phyloP scores from a whole-genome alignment of 164 flowering plant species.

The Vitis cinerea region DNA sequence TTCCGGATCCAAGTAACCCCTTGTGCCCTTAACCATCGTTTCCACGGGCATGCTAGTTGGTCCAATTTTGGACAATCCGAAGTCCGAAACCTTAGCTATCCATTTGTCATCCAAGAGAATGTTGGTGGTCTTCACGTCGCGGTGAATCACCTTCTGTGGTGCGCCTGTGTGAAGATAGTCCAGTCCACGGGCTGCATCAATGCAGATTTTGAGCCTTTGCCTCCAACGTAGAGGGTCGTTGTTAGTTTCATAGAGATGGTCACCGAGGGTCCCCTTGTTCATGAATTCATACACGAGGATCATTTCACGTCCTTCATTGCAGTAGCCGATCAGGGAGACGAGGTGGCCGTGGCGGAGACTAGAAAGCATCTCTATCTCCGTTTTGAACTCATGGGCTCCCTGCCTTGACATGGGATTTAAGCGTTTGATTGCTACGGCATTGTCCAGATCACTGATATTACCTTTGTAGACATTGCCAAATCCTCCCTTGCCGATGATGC shows the following conservation, averaged over 20 bases:
- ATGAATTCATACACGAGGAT: slow-evolving; percentile 34
- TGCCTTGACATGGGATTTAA: no score
- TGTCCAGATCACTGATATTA: no score
- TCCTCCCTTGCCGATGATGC: no score
- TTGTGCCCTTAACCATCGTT: slow-evolving; percentile 24
- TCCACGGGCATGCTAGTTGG: not conserved
- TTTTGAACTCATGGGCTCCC: no score
- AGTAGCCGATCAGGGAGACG: slow-evolving; percentile 24
- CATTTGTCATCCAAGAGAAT: slow-evolving; percentile 27
- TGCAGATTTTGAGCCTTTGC: slow-evolving; percentile 28
- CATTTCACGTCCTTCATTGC: slow-evolving; percentile 24
- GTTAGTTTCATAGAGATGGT: slow-evolving; percentile 15
- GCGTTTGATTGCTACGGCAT: no score
- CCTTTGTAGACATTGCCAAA: no score
- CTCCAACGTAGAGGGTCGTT: slow-evolving; percentile 25
- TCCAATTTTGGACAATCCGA: slow-evolving; percentile 31
- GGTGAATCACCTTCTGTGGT: slow-evolving; percentile 19
- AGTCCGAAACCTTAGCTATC: slow-evolving; percentile 34
- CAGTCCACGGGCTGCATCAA: slow-evolving; percentile 30
- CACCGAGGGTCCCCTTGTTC: slow-evolving; percentile 25
- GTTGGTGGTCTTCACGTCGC: slow-evolving; percentile 30
- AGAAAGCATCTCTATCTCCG: no score
- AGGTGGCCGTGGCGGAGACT: no score
- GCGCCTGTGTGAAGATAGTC: slow-evolving; percentile 27
- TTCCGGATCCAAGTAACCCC: slow-evolving; percentile 31